Percentiles rank a stretch among this genome's conserved stretches.
Conservation (phyloP, 2,329 filamentous ascomycete genomes). For the Ophioceras dolichostomum region DNA sequence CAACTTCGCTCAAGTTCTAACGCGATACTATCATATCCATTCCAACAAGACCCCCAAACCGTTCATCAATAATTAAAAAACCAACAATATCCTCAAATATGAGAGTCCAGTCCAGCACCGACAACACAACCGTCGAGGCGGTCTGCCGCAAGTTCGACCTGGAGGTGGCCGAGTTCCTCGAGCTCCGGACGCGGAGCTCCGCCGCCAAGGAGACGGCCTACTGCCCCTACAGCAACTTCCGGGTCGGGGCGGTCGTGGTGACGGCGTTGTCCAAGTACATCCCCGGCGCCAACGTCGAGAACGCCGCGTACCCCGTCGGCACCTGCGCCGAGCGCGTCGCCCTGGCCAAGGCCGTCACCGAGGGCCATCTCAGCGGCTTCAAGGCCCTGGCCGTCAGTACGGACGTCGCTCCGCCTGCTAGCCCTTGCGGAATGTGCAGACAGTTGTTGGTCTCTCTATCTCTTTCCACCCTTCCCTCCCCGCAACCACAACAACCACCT, state of each 20-base stretch:
- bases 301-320: slow-evolving; percentile 86
- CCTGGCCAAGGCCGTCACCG: slow-evolving; percentile 64
- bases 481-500: too few relatives aligned
- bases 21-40: too few relatives aligned
- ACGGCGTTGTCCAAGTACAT: slow-evolving; percentile 45
- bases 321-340: slow-evolving; percentile 93
- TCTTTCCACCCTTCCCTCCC: not conserved
- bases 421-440: slow-evolving; percentile 91
- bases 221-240: slow-evolving; percentile 89
- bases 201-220: slow-evolving; percentile 71
- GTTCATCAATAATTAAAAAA: too few relatives aligned
- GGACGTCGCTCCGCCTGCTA: slow-evolving; percentile 55
- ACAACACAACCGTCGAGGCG: slow-evolving; percentile 11
- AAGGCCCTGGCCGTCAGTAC: slow-evolving; percentile 78
- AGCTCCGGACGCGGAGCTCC: slow-evolving; percentile 48
- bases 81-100: too few relatives aligned
- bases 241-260: slow-evolving; percentile 74
- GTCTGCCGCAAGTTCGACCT: slow-evolving; percentile 34
- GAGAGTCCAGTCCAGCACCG: too few relatives aligned
- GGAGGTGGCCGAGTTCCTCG: slow-evolving; percentile 48
- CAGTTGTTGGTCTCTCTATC: slow-evolving; percentile 55
- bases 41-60: too few relatives aligned
- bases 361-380: slow-evolving; percentile 40
- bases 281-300: slow-evolving; percentile 82
- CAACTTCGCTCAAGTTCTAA: too few relatives aligned